Base-by-base conservation (phyloP, 177 flowering plant species). In the Vitis hybrid region DNA sequence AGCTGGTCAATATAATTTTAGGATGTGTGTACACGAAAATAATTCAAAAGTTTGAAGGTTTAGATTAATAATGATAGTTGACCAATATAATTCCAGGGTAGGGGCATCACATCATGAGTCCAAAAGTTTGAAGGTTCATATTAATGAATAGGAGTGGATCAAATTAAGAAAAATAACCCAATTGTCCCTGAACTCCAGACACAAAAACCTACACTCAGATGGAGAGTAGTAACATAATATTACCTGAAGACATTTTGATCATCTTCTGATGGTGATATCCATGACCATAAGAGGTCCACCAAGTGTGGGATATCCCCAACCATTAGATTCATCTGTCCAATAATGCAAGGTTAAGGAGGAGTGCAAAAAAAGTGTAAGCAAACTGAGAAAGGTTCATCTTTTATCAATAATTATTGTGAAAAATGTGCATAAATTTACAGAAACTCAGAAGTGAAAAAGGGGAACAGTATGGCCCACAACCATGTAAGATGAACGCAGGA, bases 191-290 rank as follows among this genome's bases (percentile, higher is more conserved):
- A 7, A 39, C 45, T 39, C 5, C 45, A 26, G 29, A 26, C 29
- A 26, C 45, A 39, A 39, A 39, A 39, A 39, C 45, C 45, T 7
- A 39, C 7, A 7, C 8, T 39, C 5, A 7, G 45, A 39, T 39
- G 45, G 45, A 7, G 56, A 13, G 7, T 0, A 15, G 56, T 53
- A 53, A 53, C 56, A 53, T 53, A 14, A 5, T 26, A 48, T 78
- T 82, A 92, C 97, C 91, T 89, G 83, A 86, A 87, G 51, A 78
- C 74, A 72, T 80, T 77, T 55, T 86, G 78, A 69, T 84, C 91
- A 76, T 84, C 87, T 71, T 87, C 98, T 65, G 91, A 82, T 65
- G 97, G 95, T 71, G 97, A 90, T 81, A 92, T 86, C 99, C 99
- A 96, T 63, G 94, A 87, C 96, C 94, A 92, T 54, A 96, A 67